Evolutionary conservation across 768 basidiomycete genomes (phyloP), one percentile per base, ranked within the genome.

Genomic region (Polyporus arcularius): DNA sequence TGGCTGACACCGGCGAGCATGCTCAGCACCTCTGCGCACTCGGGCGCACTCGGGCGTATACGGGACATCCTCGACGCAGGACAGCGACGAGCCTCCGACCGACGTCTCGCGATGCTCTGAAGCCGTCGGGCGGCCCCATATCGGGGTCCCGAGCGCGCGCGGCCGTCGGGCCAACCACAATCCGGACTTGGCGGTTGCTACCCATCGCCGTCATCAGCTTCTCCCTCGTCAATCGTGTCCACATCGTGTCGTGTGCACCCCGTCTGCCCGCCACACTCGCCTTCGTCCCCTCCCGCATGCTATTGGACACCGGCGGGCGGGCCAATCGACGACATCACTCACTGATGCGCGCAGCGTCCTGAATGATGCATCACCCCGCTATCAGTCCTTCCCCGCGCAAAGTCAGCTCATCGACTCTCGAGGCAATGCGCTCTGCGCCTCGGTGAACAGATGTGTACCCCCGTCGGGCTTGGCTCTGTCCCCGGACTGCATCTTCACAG

Each of bases 201-300:
- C 42, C 59, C 60, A 55, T 50, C 60, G 49, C 41, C 40, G 50
- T 61, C 60, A 61, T 61, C 60, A 61, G 60, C 60, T 61, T 61
- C 60, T 61, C 60, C 55, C 49, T 61, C 60, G 60, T 61, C 54
- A 43, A 61, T 51, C 60, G 49, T 52, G 54, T 61, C 60, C 54
- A 21, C 26, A 21, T 21, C 21, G 2, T 28, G 21, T 48, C 46
- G 26, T 56, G 54, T 56, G 55, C 55, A 61, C 55, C 50, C 60
- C 55, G 48, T 41, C 43, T 43, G 30, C 32, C 16, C 14, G 32
- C 55, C 48, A 28, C 46, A 42, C 54, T 41, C 16, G 16, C 39
- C 32, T 9, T 18, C 4, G 9, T 18, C 35, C n/a, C 39, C 53
- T 35, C 35, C 21, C 21, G 21, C 21, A 26, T 26, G 21, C 21